Base-by-base conservation (phyloP, 208 protist species). In the Balamuthia mandrillaris region DNA sequence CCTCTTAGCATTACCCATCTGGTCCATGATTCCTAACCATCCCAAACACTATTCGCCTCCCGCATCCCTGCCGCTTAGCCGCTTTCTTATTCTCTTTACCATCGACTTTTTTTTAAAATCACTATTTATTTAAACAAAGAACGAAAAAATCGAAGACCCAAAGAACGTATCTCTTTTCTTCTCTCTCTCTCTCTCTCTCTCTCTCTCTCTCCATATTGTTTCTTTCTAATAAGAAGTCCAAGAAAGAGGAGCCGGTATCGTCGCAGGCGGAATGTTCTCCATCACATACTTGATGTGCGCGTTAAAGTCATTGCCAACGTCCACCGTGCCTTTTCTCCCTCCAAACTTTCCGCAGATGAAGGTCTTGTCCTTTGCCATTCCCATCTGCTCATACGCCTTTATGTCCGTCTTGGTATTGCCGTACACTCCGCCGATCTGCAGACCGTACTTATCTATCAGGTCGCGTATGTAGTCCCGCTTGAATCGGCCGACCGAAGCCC, bases 391-490 rank as follows among this genome's bases (percentile, higher is more conserved):
- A 37, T 86, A 86, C 18, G 66, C 74, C 2, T 51, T 41, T 21
- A 86, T 49, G 47, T 86, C 82, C 18, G 54, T 81, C 39, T 42
- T 44, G 10, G 84, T 87, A 60, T 87, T 87, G 56, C 84, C 84
- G 42, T 75, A 75, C 27, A 75, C 41, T 24, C 65, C 65, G 41
- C 65, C 65, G 35, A 75, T 54, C 16, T 51, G 24, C 65, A 75
- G 45, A 44, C 65, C 65, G 44, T 58, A 41, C 29, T 52, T 39
- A 16, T 31, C 10, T 12, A 44, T 45, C 3, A 87, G 72, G 72
- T 84, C 37, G 33, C 51, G 47, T 12, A 44, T 45, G 5, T 84
- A 60, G 72, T 84, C 37, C 24, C 51, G 47, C 84, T 87, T 87
- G 60, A 87, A 87, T 14, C 58, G 12, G 37, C 84, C 84, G 4